phyloP scores from a whole-genome alignment of 257 asterid genomes.

The Ligustrum vulgare region DNA sequence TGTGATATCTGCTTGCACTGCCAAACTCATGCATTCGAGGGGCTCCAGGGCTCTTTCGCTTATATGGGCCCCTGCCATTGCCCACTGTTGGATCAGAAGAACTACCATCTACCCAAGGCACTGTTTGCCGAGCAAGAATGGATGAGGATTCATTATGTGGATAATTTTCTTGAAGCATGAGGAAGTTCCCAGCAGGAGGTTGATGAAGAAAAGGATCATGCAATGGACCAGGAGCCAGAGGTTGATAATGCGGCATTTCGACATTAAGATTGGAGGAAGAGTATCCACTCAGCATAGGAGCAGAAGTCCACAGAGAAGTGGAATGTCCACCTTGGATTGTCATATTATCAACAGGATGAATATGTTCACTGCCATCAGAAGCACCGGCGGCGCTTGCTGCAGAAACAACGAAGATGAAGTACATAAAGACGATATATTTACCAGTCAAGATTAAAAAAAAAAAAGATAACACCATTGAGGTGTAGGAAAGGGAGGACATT shows the following conservation, averaged over 20 bases:
- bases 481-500: background rate
- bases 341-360: constrained; percentile 47
- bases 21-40: constrained; percentile 44
- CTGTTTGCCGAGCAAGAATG: constrained; percentile 46
- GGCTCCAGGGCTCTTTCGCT: constrained; percentile 63
- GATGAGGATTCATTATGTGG: constrained; percentile 57
- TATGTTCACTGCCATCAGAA: constrained; percentile 46
- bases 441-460: background rate
- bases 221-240: constrained; percentile 45
- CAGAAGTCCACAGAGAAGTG: constrained; percentile 53
- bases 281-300: constrained; percentile 49
- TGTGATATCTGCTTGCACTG: constrained; percentile 50
- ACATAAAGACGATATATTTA: background rate
- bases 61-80: constrained; percentile 58
- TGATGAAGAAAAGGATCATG: constrained; percentile 47
- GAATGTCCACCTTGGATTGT: constrained; percentile 42
- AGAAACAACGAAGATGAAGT: constrained; percentile 15
- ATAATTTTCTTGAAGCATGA: constrained; percentile 48
- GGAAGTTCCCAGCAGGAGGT: constrained; percentile 43
- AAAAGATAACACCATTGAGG: too few species aligned
- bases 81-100: constrained; percentile 45
- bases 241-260: constrained; percentile 59
- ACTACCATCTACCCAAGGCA: constrained; percentile 48
- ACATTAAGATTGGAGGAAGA: constrained; percentile 37
- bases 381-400: constrained; percentile 35